Base-by-base conservation (phyloP, 495 filamentous ascomycete species). In the Poronia punctata region DNA sequence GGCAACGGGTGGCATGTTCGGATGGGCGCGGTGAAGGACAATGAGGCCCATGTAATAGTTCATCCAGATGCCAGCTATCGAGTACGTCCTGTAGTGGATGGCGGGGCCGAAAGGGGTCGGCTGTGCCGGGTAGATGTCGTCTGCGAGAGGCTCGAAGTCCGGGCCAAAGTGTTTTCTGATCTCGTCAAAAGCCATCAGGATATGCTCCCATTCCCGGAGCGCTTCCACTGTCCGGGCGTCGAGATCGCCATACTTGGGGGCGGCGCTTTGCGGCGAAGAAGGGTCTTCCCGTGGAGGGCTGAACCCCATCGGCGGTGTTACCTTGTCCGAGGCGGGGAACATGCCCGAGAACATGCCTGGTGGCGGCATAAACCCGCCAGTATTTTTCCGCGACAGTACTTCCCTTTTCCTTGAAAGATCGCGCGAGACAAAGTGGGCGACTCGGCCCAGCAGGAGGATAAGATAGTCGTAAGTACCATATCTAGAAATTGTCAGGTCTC, bases 381-480 rank as follows among this genome's bases (percentile, higher is more conserved):
- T 57, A 9, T 57, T 52, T 37, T 55, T 60, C 36, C 64, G 56
- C 48, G 71, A 68, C 24, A 73, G 60, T 0, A 67, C 72, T 42
- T 68, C 80, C 28, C 85, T 65, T 54, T 98, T 98, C 33, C 92
- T 70, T 32, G 70, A 73, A 10, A 87, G 69, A 60, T 98, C 92
- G 34, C 75, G 77, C 2, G 80, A 76, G 9, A 84, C 76, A 57
- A 95, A 98, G 41, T 83, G 79, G 10, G 82, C 79, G n/a, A 95
- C 55, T 9, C 90, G 79, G 14, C 82, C 92, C 14, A 95, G 66
- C 1, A 98, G 61, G 6, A 98, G 74, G 40, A 88, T 76, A 10
- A 95, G 55, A 60, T 95, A 85, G 53, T 98, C 92, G 37, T 80
- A 82, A 2, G 84, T 85, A 7, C 87, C 92, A 57, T 87, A 92